Conservation (phyloP, 2,329 filamentous ascomycete species). For the Cladosporium velox region DNA sequence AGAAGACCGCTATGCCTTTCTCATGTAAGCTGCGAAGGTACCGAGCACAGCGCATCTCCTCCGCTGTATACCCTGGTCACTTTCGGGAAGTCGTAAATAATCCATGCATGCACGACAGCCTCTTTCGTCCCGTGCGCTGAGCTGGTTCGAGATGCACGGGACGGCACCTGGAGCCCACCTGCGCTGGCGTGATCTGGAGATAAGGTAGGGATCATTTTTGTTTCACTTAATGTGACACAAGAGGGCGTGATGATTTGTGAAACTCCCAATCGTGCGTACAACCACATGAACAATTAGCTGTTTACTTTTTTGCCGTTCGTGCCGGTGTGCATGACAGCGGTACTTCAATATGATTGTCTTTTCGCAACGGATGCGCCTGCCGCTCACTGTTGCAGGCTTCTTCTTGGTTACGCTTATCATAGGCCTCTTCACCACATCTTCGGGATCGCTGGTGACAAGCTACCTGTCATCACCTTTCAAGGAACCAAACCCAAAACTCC, state of each 20-base stretch:
- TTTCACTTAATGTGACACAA: neutral
- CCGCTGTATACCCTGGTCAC: neutral
- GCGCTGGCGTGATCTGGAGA: neutral
- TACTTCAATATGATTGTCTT: neutral
- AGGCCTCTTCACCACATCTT: conserved; percentile 5
- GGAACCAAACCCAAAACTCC: conserved; percentile 4
- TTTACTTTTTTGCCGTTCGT: neutral
- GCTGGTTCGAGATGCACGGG: neutral
- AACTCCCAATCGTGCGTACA: neutral
- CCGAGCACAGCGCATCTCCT: neutral
- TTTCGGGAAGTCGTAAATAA: neutral
- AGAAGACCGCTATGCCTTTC: neutral
- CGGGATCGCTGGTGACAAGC: neutral
- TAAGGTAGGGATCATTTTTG: neutral
- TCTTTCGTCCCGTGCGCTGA: neutral
- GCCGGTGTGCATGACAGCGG: neutral
- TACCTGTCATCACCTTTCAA: neutral
- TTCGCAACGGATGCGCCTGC: neutral
- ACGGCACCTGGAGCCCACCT: neutral
- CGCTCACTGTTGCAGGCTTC: neutral
- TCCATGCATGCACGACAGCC: neutral
- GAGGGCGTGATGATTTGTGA: neutral
- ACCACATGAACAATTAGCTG: neutral
- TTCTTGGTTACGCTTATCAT: neutral
- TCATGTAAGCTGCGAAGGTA: neutral